Evolutionary conservation across 805 yeast species (phyloP).

Genomic region (Metschnikowia lunata): DNA sequence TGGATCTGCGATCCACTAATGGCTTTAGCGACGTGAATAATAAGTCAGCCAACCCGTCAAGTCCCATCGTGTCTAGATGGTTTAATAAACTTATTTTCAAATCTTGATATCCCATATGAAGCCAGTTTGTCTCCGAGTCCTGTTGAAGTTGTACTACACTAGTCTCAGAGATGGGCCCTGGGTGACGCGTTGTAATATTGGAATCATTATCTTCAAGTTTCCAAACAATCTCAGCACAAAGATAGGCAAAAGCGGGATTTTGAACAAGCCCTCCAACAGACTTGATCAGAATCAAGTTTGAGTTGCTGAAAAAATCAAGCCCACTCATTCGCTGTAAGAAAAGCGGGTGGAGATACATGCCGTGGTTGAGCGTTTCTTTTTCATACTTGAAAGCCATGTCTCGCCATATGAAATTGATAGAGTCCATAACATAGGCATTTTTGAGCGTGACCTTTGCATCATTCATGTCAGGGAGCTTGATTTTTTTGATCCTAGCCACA

Average conservation of each 20-base stretch:
- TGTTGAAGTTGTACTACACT: conserved; percentile 32
- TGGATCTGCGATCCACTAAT: conserved; percentile 19
- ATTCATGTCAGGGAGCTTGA: conserved; percentile 19
- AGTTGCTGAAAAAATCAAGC: conserved; percentile 28
- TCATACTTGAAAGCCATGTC: conserved; percentile 46
- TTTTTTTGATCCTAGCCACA: conserved; percentile 38
- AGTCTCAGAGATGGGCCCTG: conserved; percentile 49
- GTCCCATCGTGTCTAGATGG: conserved; percentile 41
- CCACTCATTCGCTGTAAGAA: conserved; percentile 29
- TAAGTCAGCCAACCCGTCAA: conserved; percentile 45
- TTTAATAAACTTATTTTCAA: conserved; percentile 43
- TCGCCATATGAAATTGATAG: conserved; percentile 54
- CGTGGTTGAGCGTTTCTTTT: conserved; percentile 30
- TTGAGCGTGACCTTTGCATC: conserved; percentile 30
- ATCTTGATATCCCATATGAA: conserved; percentile 39
- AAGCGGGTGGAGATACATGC: conserved; percentile 33
- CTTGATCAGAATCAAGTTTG: conserved; percentile 24
- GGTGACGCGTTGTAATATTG: conserved; percentile 36
- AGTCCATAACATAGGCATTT: conserved; percentile 51
- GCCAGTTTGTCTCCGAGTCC: conserved; percentile 33
- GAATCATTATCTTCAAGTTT: conserved; percentile 40
- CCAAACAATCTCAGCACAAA: conserved; percentile 43
- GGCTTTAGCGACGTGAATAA: conserved; percentile 53
- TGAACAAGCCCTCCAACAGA: conserved; percentile 43
- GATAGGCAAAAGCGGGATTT: conserved; percentile 47